Conservation (phyloP, 306 rosid genomes). For the Vicia sativa region DNA sequence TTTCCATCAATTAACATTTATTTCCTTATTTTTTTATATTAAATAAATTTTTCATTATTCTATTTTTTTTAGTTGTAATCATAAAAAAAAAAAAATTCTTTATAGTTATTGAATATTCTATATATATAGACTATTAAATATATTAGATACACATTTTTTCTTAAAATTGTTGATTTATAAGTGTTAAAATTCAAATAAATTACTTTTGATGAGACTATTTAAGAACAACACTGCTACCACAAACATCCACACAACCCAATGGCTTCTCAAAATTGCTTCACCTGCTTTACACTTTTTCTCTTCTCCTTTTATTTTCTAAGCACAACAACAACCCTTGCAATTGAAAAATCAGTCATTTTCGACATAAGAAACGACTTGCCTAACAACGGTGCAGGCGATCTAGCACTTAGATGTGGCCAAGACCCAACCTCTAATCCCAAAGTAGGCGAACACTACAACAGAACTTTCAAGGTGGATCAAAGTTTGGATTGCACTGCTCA, state of each 20-base stretch:
- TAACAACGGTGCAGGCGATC: not conserved
- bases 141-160: no score
- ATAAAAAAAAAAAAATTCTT: no score
- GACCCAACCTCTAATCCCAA: not conserved
- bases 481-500: not conserved
- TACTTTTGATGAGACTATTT: no score
- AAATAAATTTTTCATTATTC: no score
- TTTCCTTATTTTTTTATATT: no score
- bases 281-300: not conserved
- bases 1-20: no score
- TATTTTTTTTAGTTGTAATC: no score
- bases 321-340: not conserved
- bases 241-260: not conserved
- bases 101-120: no score
- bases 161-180: no score
- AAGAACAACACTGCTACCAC: not conserved
- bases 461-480: not conserved
- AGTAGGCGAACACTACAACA: not conserved
- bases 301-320: not conserved
- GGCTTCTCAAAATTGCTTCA: not conserved
- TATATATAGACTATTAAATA: no score
- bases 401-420: not conserved
- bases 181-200: no score
- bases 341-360: not conserved
- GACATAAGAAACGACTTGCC: not conserved